phyloP scores from a whole-genome alignment of 257 asterid genomes.

The Lycium barbarum region DNA sequence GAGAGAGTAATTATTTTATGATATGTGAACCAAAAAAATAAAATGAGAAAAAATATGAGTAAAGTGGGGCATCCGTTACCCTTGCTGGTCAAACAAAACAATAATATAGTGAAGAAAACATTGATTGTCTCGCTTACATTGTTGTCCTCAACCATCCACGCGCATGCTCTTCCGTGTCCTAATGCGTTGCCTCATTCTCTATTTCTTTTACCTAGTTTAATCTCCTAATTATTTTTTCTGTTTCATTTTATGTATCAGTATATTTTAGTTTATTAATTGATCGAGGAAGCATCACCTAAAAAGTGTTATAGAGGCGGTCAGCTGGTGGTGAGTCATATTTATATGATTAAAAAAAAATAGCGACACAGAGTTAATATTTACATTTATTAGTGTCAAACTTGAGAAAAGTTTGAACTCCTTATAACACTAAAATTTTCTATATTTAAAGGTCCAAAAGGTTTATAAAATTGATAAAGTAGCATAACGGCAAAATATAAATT shows the following conservation, averaged over 20 bases:
- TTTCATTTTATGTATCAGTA: too few relatives aligned
- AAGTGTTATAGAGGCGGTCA: too few relatives aligned
- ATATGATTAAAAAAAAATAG: too few relatives aligned
- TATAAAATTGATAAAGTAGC: background rate
- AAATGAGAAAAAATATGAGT: background rate
- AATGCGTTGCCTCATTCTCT: background rate
- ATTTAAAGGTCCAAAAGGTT: too few relatives aligned
- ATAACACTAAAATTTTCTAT: background rate
- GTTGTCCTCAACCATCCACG: slow-evolving; percentile 25
- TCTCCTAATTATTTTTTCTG: too few relatives aligned
- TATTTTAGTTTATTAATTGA: too few relatives aligned
- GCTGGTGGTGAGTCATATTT: too few relatives aligned
- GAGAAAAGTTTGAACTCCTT: background rate
- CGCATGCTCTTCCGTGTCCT: background rate
- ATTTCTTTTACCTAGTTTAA: too few relatives aligned
- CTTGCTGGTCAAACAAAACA: background rate
- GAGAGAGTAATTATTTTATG: background rate
- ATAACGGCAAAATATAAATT: background rate
- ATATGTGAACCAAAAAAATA: background rate
- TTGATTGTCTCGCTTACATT: slow-evolving; percentile 22
- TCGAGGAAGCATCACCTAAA: too few relatives aligned
- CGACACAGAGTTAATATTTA: too few relatives aligned
- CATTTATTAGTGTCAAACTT: background rate
- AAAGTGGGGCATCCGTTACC: background rate
- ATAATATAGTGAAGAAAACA: background rate